These are phyloP conservation scores for Hordeum marinum DNA, from an alignment of 176 grass and related monocot species.

Conservation along the genomic window DNA sequence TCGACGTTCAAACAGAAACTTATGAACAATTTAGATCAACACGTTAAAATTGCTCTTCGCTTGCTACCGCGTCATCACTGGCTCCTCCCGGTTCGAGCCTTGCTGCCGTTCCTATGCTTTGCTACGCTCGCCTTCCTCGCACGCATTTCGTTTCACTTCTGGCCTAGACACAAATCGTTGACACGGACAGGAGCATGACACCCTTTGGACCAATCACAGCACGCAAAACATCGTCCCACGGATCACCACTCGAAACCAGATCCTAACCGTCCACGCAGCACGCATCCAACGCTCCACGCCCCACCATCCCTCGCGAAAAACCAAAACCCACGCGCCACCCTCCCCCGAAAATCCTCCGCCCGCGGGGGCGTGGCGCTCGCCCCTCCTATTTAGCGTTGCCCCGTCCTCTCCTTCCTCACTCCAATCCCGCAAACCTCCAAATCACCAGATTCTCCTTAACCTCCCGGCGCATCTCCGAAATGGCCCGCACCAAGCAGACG, in stretches of 20 bases:
- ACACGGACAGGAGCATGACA: no score
- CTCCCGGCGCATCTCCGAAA: not conserved
- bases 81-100: no score
- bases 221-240: no score
- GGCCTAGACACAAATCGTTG: no score
- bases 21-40: no score
- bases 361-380: not conserved
- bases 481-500: slow-evolving; percentile 77
- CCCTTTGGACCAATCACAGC: no score
- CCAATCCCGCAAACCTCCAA: not conserved
- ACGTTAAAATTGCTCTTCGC: no score
- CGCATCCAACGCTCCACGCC: not conserved
- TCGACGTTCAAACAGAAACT: no score
- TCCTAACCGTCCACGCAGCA: not conserved
- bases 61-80: no score
- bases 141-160: no score
- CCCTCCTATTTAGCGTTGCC: not conserved
- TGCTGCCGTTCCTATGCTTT: no score
- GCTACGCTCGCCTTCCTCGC: no score
- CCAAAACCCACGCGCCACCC: not conserved
- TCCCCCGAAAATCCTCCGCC: not conserved
- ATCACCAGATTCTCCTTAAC: not conserved
- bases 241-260: not conserved
- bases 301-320: not conserved
- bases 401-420: not conserved